phyloP scores from a whole-genome alignment of 1,284 basidiomycete genomes.

The Anthracocystis panici-leucophaei region DNA sequence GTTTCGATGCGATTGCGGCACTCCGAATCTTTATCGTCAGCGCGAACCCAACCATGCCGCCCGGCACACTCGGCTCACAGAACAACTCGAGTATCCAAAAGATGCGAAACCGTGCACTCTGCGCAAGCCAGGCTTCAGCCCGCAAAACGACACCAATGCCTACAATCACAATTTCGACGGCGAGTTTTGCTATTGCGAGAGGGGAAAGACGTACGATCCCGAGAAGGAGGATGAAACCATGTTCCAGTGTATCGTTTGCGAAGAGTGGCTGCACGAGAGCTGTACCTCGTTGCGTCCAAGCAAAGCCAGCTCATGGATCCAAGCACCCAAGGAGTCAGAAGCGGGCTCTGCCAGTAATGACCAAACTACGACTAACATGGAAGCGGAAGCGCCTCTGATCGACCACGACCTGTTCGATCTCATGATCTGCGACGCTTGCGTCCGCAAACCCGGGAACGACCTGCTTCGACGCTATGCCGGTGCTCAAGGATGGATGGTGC shows the following conservation, averaged over 20 bases:
- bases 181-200: constrained; percentile 70
- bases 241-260: constrained; percentile 70
- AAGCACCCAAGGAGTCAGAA: background rate
- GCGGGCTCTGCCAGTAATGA: background rate
- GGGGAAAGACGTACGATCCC: constrained; percentile 69
- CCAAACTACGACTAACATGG: background rate
- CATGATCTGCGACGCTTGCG: constrained; percentile 65
- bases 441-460: constrained; percentile 43
- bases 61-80: constrained; percentile 12
- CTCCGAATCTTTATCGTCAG: constrained; percentile 52
- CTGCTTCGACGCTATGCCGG: constrained; percentile 59
- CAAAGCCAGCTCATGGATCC: background rate
- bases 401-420: constrained; percentile 62
- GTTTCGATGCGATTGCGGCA: constrained; percentile 69
- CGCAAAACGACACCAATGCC: constrained; percentile 60
- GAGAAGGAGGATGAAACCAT: constrained; percentile 70
- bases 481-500: constrained; percentile 53
- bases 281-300: constrained; percentile 59
- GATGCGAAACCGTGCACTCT: constrained; percentile 52
- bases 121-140: constrained; percentile 54
- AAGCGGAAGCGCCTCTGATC: constrained; percentile 47
- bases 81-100: constrained; percentile 41
- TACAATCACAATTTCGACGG: constrained; percentile 70
- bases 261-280: constrained; percentile 71
- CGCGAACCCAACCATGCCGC: constrained; percentile 27